Conservation (phyloP, 495 filamentous ascomycete species). For the Neurospora terricola region DNA sequence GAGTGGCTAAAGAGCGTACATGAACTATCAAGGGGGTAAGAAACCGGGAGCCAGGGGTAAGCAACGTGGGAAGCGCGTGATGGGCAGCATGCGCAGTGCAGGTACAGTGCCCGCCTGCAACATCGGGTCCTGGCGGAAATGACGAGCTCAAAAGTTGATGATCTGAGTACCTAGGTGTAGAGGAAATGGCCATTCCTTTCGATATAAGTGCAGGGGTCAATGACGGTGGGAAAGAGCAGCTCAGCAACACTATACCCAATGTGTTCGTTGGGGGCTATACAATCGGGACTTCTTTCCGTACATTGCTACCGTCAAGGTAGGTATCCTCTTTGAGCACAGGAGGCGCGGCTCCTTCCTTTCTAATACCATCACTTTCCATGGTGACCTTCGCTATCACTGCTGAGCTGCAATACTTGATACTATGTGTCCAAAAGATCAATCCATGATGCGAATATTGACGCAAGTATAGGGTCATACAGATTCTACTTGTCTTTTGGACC, state of each 20-base stretch:
- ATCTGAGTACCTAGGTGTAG: not conserved
- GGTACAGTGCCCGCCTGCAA: not conserved
- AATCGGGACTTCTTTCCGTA: not conserved
- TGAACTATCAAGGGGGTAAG: not conserved
- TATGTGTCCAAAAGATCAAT: not conserved
- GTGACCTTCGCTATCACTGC: not conserved
- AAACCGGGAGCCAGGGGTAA: not conserved
- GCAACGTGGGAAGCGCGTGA: not conserved
- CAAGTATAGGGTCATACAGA: not conserved
- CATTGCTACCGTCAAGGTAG: not conserved
- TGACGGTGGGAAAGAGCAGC: not conserved
- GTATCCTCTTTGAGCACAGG: not conserved
- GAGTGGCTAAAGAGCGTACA: not conserved
- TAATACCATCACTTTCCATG: not conserved
- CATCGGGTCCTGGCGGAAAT: not conserved
- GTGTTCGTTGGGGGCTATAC: not conserved
- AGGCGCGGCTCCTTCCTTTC: not conserved
- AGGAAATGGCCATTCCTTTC: not conserved
- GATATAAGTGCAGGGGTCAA: not conserved
- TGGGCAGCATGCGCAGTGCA: not conserved
- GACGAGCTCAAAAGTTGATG: not conserved
- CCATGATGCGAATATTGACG: not conserved
- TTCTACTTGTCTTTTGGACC: not conserved
- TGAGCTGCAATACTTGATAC: not conserved
- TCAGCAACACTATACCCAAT: not conserved